These are phyloP conservation scores for Xylaria sp. DNA, from an alignment of 2,329 filamentous ascomycete genomes.

Conservation along the genomic window DNA sequence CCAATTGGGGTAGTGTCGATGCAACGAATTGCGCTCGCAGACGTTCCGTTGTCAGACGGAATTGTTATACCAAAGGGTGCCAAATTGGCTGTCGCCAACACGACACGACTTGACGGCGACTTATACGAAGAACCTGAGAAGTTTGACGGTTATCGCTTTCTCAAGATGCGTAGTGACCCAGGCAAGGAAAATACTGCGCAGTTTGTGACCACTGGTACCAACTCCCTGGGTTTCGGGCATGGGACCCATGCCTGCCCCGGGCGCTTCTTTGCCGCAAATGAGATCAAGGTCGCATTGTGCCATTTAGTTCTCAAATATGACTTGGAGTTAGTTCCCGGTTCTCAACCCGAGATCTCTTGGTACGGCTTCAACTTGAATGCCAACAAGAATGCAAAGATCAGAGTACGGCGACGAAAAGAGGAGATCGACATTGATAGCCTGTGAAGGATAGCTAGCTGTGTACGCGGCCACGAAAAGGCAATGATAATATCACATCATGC, in stretches of 20 bases:
- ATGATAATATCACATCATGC: too few relatives aligned
- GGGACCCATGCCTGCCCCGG: conserved; percentile 30
- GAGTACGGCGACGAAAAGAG: conserved; percentile 27
- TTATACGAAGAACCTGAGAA: conserved; percentile 22
- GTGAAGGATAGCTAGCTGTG: too few relatives aligned
- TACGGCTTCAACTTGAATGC: conserved; percentile 13
- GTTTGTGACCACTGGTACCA: conserved; percentile 19
- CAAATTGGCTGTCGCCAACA: conserved; percentile 18
- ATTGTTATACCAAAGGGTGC: conserved; percentile 20
- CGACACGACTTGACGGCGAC: conserved; percentile 5
- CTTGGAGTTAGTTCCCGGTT: not conserved
- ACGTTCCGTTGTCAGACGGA: conserved; percentile 30
- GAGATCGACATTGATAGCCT: conserved; percentile 29
- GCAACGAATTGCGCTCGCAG: conserved; percentile 10
- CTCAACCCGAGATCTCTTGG: not conserved
- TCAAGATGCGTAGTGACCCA: conserved; percentile 10
- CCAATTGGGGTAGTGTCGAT: conserved; percentile 5
- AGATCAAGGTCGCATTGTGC: conserved; percentile 28
- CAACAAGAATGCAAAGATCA: conserved; percentile 14
- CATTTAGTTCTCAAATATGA: conserved; percentile 32
- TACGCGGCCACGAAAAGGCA: too few relatives aligned
- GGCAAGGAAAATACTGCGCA: conserved; percentile 23
- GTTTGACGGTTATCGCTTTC: conserved; percentile 32
- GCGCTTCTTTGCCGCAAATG: conserved; percentile 31
- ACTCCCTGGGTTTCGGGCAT: conserved; percentile 23